Evolutionary conservation across 2,329 filamentous ascomycete species (phyloP), one percentile per base, ranked within the genome.

Genomic region (Colletotrichum australisinense): DNA sequence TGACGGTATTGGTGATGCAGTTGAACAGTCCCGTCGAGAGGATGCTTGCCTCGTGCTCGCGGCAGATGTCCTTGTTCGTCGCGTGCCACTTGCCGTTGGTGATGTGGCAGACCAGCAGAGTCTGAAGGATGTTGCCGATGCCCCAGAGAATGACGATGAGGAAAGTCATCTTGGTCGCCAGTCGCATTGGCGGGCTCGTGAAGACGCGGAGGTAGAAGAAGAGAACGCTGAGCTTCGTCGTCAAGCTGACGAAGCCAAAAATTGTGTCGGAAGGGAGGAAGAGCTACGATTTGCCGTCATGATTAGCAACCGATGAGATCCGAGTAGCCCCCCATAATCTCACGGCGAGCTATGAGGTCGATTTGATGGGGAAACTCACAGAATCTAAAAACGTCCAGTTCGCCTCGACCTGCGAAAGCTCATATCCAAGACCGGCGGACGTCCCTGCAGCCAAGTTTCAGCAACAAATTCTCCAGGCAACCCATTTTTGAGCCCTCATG

Each of bases 121-220:
- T 69, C 62, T 77, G 74, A 19, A 79, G 75, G 28, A 80, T 69
- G n/a, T 78, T 78, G 28, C 63, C 76, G 32, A 73, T 14, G 7
- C 67, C 72, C 80, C 80, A 78, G 52, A 79, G 66, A 66, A 82
- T 79, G 38, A 76, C 75, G 8, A 78, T 66, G 12, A 32, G 49
- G 24, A 69, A 64, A 2, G 59, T 64, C 26, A 64, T 14, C 28
- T 78, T 80, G 58, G 79, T 81, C n/a, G 75, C 75, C 8, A 76
- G 60, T 6, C 81, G 78, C 74, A 84, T 74, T 14, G 72, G 63
- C 3, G 75, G 67, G 63, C 80, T 80, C n/a, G 79, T 80, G 60
- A 84, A 84, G 7, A 86, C 79, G n/a, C 83, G 82, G n/a, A 82
- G 78, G 72, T 86, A 86, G 75, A 86, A 85, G 52, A 80, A 78